A percentile compares a stretch with the other conserved stretches of the same genome.
Evolutionary conservation across 1,284 basidiomycete species (phyloP).

Genomic region (Cryptococcus maquisensis): DNA sequence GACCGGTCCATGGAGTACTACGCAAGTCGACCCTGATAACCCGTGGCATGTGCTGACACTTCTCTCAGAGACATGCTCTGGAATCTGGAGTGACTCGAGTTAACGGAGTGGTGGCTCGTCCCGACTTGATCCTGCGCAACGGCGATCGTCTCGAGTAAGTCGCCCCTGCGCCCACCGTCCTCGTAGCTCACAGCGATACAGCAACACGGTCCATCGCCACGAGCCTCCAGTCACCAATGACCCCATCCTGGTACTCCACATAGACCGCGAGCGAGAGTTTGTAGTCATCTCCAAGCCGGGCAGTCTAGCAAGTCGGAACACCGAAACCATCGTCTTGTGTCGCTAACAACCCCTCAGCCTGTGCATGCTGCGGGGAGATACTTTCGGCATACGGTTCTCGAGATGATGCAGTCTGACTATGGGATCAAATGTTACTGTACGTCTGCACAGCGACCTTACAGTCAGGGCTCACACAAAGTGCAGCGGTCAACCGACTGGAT

Average conservation of each 20-base stretch:
- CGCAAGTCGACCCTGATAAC: slow-evolving; percentile 55
- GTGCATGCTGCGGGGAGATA: slow-evolving; percentile 87
- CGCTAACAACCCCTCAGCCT: slow-evolving; percentile 51
- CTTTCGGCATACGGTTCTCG: slow-evolving; percentile 78
- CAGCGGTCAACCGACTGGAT: slow-evolving; percentile 92
- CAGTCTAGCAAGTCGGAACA: slow-evolving; percentile 66
- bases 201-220: slow-evolving; percentile 90
- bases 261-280: slow-evolving; percentile 73
- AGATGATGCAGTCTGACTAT: slow-evolving; percentile 81
- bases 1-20: slow-evolving; percentile 89
- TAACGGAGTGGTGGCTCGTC: slow-evolving; percentile 76
- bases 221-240: slow-evolving; percentile 91
- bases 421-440: slow-evolving; percentile 79
- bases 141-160: slow-evolving; percentile 86
- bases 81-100: slow-evolving; percentile 93
- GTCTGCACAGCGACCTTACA: slow-evolving; percentile 37
- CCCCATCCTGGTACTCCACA: slow-evolving; percentile 72
- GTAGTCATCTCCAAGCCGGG: slow-evolving; percentile 94
- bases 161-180: too few relatives aligned
- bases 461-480: neutral
- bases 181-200: slow-evolving; percentile 37
- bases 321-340: neutral
- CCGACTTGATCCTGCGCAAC: slow-evolving; percentile 74
- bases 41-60: neutral
- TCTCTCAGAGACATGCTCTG: slow-evolving; percentile 71